Base-by-base conservation (phyloP, 768 basidiomycete species). In the Imleria badia region DNA sequence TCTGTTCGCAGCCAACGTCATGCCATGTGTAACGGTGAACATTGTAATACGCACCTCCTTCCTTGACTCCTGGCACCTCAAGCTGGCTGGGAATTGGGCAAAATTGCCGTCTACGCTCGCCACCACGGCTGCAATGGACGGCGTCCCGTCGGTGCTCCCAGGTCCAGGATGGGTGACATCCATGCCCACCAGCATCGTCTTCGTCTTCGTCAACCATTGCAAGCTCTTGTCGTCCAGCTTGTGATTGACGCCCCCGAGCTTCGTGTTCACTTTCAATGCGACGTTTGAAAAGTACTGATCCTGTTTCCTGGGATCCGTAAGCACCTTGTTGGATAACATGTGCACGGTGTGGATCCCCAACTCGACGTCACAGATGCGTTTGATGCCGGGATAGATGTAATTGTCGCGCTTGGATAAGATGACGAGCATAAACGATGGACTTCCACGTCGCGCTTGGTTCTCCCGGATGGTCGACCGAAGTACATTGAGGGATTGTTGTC, bases 201-300 rank as follows among this genome's bases (percentile, higher is more conserved):
- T 78, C 59, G 78, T 76, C 67, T 80, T 80, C 1, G 68, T 81
- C 44, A 92, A 71, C 89, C 89, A 92, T 35, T 56, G 61, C 78
- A 86, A 81, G 1, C 81, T 79, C 2, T 54, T 61, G 0, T 74
- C 66, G 33, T 86, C 85, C 11, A 91, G 72, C 81, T 81, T 80
- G 68, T 94, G 91, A 60, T 94, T 94, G 20, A 86, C 73, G 0
- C 91, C 91, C 6, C 89, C 89, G 1, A 92, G 81, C 69, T 94
- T 94, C 33, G 84, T 83, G 61, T 94, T 94, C 9, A 90, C 79
- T 62, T 94, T 93, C 51, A 93, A 71, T 1, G 87, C 87, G 34
- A 91, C 82, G 57, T 91, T 93, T 11, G 90, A 87, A 51, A 91
- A 80, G 65, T 93, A 94, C 59, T 91, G 89, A 52, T 88, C 85